Evolutionary conservation across 495 filamentous ascomycete species (phyloP).

Genomic region (Extremus antarcticus): DNA sequence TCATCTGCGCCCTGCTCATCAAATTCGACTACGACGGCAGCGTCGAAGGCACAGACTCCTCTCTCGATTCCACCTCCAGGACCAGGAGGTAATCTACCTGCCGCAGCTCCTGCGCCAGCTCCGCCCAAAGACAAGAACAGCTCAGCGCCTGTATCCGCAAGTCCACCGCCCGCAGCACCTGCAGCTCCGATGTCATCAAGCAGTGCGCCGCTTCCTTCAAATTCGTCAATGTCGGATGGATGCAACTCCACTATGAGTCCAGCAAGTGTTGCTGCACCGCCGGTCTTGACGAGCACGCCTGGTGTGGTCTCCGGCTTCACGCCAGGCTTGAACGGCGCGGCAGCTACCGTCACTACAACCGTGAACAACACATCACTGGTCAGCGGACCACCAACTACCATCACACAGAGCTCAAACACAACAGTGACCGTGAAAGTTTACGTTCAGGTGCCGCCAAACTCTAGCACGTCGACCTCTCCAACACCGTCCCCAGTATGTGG

Average conservation of each 20-base stretch:
- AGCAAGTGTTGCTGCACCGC: neutral
- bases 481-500: neutral
- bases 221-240: neutral
- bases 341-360: neutral
- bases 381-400: neutral
- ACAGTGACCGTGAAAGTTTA: neutral
- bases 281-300: neutral
- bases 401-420: neutral
- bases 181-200: neutral
- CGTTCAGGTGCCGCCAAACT: neutral
- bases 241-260: neutral
- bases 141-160: neutral
- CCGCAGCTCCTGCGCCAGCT: neutral
- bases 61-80: neutral
- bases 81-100: neutral
- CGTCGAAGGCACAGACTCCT: neutral
- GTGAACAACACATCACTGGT: neutral
- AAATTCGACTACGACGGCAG: neutral
- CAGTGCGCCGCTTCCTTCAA: neutral
- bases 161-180: too few species aligned
- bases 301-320: neutral
- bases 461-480: neutral
- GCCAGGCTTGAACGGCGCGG: slow-evolving; percentile 1
- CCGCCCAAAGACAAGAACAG: neutral
- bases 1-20: neutral